phyloP scores from a whole-genome alignment of 805 yeast species.

The Barnettozyma botsteinii region DNA sequence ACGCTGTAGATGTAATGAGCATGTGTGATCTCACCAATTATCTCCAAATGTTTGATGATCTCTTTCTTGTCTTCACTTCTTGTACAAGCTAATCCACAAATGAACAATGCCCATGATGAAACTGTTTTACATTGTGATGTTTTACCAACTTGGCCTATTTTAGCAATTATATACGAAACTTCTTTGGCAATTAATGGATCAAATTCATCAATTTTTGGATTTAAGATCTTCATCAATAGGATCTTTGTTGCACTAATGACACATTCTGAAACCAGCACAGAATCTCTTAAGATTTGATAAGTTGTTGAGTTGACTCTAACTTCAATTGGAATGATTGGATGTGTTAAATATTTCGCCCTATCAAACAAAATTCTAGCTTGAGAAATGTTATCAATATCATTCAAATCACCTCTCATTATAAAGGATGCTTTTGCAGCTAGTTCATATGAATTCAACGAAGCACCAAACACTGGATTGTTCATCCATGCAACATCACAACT shows the following conservation, averaged over 20 bases:
- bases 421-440: constrained; percentile 32
- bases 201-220: constrained; percentile 5
- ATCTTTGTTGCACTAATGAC: constrained; percentile 17
- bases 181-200: constrained; percentile 13
- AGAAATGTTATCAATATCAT: constrained; percentile 7
- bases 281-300: constrained; percentile 14
- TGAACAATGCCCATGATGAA: constrained; percentile 16
- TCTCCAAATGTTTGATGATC: constrained; percentile 9
- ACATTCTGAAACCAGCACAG: constrained; percentile 18
- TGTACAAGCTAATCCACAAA: constrained; percentile 15
- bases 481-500: constrained; percentile 33
- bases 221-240: constrained; percentile 13
- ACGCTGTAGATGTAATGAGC: constrained; percentile 13
- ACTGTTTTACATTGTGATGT: constrained; percentile 13
- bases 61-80: constrained; percentile 8
- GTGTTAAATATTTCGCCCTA: constrained; percentile 15
- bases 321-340: constrained; percentile 18
- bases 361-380: constrained; percentile 16
- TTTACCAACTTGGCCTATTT: constrained; percentile 8
- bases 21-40: constrained; percentile 13
- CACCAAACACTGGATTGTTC: constrained; percentile 38
- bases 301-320: constrained; percentile 9
- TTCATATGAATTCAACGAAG: constrained; percentile 33
- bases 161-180: constrained; percentile 2
- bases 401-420: constrained; percentile 15